Conservation (phyloP, 768 basidiomycete genomes). For the Cantharellus anzutake region DNA sequence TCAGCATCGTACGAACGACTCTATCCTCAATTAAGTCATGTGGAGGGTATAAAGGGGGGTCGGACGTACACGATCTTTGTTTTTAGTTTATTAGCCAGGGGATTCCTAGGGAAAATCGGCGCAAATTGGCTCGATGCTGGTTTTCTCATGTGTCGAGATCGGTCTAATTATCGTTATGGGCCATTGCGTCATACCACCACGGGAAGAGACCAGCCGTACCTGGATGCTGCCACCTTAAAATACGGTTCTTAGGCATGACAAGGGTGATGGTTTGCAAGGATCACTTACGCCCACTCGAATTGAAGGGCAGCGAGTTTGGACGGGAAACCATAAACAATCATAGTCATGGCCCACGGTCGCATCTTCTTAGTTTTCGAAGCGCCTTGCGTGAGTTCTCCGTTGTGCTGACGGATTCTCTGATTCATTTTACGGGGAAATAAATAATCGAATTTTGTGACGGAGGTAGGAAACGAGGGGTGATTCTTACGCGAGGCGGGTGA, state of each 20-base stretch:
- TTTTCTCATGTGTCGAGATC: constrained; percentile 1
- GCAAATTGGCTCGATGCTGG: neutral
- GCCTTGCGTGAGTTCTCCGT: constrained; percentile 54
- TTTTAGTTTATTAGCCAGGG: neutral
- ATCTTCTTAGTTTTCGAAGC: constrained; percentile 43
- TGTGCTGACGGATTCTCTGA: constrained; percentile 40
- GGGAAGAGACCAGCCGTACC: constrained; percentile 15
- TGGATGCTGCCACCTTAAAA: constrained; percentile 44
- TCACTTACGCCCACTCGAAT: constrained; percentile 44
- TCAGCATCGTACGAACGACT: constrained; percentile 43
- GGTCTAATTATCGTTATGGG: neutral
- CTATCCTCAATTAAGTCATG: constrained; percentile 16
- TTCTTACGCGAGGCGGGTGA: constrained; percentile 29
- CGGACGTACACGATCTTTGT: constrained; percentile 16
- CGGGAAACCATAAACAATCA: constrained; percentile 73
- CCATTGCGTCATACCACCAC: constrained; percentile 11
- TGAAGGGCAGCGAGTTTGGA: constrained; percentile 55
- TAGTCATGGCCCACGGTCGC: constrained; percentile 67
- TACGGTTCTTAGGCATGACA: neutral
- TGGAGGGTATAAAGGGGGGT: neutral
- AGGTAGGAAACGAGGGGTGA: neutral
- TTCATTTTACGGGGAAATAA: neutral
- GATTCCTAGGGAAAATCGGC: neutral
- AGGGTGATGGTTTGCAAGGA: neutral
- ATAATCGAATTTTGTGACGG: neutral